These are phyloP conservation scores for Lodderomyces oxycetoniae DNA, from an alignment of 1,139 yeast genomes.

Conservation along the genomic window DNA sequence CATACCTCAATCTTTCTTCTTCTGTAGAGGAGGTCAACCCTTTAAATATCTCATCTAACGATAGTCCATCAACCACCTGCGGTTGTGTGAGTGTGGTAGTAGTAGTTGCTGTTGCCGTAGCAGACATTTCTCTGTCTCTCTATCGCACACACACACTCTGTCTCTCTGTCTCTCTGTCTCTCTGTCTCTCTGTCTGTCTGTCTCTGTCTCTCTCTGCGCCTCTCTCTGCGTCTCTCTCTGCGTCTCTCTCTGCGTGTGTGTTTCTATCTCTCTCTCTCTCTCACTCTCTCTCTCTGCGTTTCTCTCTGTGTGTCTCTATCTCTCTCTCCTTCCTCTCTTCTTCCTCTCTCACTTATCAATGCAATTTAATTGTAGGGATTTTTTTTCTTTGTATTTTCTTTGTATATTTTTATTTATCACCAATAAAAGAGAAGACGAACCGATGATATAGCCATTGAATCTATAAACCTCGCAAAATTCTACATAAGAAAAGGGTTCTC, in stretches of 20 bases:
- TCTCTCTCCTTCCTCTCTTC: no score
- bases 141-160: neutral
- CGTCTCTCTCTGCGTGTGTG: no score
- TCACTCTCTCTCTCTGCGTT: no score
- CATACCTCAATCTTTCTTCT: constrained; percentile 54
- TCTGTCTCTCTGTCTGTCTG: neutral
- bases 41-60: constrained; percentile 49
- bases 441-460: no score
- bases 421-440: no score
- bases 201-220: neutral
- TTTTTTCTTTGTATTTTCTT: neutral
- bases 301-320: no score
- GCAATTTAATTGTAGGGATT: no score
- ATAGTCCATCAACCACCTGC: constrained; percentile 47
- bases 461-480: no score
- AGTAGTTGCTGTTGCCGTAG: neutral
- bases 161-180: neutral
- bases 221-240: no score
- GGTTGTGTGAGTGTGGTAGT: constrained; percentile 14
- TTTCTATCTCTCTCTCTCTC: no score
- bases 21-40: constrained; percentile 48
- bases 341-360: no score
- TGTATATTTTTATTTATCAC: neutral
- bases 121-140: neutral
- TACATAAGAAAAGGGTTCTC: no score